Percentiles rank a stretch among this genome's conserved stretches.
Conservation (phyloP, 306 rosid genomes). For the Pyrus betulifolia region DNA sequence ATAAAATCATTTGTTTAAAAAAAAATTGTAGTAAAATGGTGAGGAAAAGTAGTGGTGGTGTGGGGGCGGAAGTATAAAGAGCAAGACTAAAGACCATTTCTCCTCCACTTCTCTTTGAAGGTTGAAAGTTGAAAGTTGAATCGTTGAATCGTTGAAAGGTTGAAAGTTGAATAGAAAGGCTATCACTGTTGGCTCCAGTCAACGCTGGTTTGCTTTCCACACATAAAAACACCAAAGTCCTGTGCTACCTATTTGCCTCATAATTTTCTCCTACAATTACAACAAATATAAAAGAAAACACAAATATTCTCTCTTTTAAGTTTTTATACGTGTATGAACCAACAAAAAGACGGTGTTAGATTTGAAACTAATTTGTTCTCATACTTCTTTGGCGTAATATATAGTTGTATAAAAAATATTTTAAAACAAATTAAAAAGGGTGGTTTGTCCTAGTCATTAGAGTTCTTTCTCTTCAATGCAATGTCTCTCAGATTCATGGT, state of each 20-base stretch:
- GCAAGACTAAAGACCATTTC: background rate
- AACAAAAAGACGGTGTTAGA: no score
- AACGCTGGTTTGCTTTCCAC: conserved; percentile 10
- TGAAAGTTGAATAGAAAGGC: conserved; percentile 1
- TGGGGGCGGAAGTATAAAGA: background rate
- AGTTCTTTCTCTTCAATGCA: no score
- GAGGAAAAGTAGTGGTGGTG: background rate
- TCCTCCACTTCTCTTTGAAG: background rate
- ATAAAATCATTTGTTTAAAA: no score
- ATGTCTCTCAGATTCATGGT: no score
- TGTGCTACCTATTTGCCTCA: background rate
- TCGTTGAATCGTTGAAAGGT: background rate
- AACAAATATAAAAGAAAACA: background rate
- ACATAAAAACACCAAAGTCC: background rate
- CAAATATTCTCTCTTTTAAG: background rate
- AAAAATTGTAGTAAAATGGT: background rate
- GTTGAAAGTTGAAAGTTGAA: background rate
- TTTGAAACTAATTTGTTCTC: no score
- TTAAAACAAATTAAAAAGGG: no score
- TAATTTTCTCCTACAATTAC: background rate
- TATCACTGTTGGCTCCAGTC: background rate
- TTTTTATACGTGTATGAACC: background rate
- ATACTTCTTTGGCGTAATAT: no score
- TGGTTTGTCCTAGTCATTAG: no score
- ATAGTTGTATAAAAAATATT: no score